phyloP scores from a whole-genome alignment of 805 yeast genomes.

The Hanseniaspora thailandica region DNA sequence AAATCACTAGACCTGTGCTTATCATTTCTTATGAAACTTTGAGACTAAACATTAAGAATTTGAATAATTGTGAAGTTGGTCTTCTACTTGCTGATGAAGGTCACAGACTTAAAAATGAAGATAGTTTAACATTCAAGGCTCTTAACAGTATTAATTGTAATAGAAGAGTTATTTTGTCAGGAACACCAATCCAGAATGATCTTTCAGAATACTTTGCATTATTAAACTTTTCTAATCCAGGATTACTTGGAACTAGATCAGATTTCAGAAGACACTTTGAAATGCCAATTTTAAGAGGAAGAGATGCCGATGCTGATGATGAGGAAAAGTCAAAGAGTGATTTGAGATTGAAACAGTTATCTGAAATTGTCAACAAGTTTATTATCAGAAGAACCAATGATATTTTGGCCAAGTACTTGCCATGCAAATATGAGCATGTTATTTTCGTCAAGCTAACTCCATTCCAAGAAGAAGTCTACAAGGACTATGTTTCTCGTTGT shows the following conservation, averaged over 20 bases:
- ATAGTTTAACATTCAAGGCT: constrained; percentile 80
- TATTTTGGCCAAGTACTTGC: constrained; percentile 81
- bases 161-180: constrained; percentile 83
- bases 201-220: constrained; percentile 85
- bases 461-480: constrained; percentile 60
- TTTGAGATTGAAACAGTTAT: constrained; percentile 53
- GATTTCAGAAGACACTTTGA: constrained; percentile 84
- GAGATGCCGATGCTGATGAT: constrained; percentile 85
- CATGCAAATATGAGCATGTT: constrained; percentile 93
- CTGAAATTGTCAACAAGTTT: constrained; percentile 69
- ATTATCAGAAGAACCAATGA: constrained; percentile 94
- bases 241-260: constrained; percentile 67
- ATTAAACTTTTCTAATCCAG: constrained; percentile 88
- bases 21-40: constrained; percentile 91
- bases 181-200: constrained; percentile 95
- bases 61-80: constrained; percentile 72
- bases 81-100: constrained; percentile 79
- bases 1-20: constrained; percentile 82
- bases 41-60: constrained; percentile 66
- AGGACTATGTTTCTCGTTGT: constrained; percentile 65
- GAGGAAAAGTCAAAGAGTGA: constrained; percentile 62
- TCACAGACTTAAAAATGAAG: constrained; percentile 76
- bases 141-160: constrained; percentile 72
- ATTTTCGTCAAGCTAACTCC: constrained; percentile 79
- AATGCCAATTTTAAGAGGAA: constrained; percentile 61